Conservation (phyloP, 768 basidiomycete species). For the Megacollybia marginata region DNA sequence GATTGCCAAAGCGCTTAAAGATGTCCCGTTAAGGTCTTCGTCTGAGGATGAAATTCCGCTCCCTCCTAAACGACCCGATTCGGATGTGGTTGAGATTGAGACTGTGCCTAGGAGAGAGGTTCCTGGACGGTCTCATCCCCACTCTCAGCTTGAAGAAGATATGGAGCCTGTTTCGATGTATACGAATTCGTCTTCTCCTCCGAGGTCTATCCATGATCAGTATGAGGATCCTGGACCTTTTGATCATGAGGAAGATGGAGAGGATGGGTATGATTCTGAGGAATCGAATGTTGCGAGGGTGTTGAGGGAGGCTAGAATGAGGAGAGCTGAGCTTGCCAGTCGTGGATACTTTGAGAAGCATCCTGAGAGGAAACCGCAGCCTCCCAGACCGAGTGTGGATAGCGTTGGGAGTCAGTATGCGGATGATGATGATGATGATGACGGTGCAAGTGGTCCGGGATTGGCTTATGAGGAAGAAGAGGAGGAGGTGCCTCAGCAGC, state of each 20-base stretch:
- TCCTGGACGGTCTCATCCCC: background rate
- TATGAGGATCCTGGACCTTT: constrained; percentile 23
- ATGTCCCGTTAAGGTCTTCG: background rate
- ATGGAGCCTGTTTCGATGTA: constrained; percentile 1
- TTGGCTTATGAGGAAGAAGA: constrained; percentile 24
- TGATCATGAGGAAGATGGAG: constrained; percentile 19
- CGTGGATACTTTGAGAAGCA: constrained; percentile 68
- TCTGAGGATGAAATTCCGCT: no score
- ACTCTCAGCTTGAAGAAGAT: background rate
- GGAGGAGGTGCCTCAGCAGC: constrained; percentile 18
- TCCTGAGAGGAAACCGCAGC: constrained; percentile 53
- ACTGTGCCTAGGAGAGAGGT: constrained; percentile 23
- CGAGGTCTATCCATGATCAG: background rate
- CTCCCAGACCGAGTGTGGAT: constrained; percentile 9
- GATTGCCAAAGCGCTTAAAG: constrained; percentile 5
- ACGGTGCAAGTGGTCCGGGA: constrained; percentile 2
- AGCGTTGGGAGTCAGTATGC: constrained; percentile 16
- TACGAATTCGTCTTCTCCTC: background rate
- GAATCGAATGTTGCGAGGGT: constrained; percentile 3
- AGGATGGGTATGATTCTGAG: constrained; percentile 20
- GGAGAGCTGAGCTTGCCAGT: no score
- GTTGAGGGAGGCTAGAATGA: no score
- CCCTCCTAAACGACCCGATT: no score
- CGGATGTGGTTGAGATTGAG: constrained; percentile 28
- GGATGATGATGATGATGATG: constrained; percentile 26